Evolutionary conservation across 1,139 yeast species (phyloP).

Genomic region (Pichia sp.): DNA sequence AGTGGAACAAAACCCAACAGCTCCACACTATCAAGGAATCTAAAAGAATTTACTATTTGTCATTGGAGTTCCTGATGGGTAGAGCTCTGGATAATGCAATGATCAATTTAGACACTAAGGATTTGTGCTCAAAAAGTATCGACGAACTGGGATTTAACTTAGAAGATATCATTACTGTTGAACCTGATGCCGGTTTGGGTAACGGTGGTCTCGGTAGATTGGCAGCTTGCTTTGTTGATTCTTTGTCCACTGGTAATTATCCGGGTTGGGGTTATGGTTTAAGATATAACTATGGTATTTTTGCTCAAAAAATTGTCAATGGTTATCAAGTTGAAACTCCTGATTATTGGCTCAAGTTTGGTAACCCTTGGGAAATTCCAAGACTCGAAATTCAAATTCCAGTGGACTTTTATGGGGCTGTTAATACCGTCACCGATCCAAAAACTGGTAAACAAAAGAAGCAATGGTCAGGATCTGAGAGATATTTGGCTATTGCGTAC

Average conservation of each 20-base stretch:
- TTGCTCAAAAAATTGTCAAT: slow-evolving; percentile 81
- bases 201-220: slow-evolving; percentile 93
- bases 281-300: slow-evolving; percentile 89
- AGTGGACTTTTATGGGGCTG: slow-evolving; percentile 86
- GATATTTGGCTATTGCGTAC: slow-evolving; percentile 85
- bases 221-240: slow-evolving; percentile 92
- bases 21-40: slow-evolving; percentile 77
- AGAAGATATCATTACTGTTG: slow-evolving; percentile 79
- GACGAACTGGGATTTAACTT: slow-evolving; percentile 76
- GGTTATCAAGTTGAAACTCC: slow-evolving; percentile 94
- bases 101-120: slow-evolving; percentile 55
- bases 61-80: slow-evolving; percentile 90
- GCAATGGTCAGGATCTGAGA: slow-evolving; percentile 83
- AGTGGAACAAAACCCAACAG: slow-evolving; percentile 94
- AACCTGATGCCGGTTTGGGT: slow-evolving; percentile 92
- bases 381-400: slow-evolving; percentile 84
- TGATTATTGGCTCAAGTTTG: slow-evolving; percentile 83
- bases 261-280: slow-evolving; percentile 98
- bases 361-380: slow-evolving; percentile 91
- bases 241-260: slow-evolving; percentile 76
- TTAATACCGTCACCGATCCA: slow-evolving; percentile 39
- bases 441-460: slow-evolving; percentile 43
- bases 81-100: slow-evolving; percentile 92
- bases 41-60: slow-evolving; percentile 79
- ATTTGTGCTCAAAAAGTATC: slow-evolving; percentile 43